Evolutionary conservation across 345 rosid genomes (phyloP).

Genomic region (Bruguiera sexangula): DNA sequence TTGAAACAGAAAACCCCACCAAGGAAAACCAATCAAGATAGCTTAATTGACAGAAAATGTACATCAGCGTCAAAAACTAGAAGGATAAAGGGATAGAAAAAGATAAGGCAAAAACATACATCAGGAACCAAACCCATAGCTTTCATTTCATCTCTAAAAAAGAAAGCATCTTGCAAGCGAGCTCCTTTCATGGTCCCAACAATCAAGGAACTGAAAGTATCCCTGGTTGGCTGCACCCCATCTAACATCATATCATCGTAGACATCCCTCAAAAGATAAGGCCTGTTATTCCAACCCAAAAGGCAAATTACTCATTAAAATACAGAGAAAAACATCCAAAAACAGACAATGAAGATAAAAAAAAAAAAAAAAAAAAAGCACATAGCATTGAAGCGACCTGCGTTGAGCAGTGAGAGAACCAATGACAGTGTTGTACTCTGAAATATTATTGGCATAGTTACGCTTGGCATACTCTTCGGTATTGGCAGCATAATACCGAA

Average conservation of each 20-base stretch:
- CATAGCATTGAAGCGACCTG: constrained; percentile 38
- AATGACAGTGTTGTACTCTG: constrained; percentile 77
- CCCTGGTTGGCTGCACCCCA: constrained; percentile 83
- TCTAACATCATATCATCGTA: constrained; percentile 92
- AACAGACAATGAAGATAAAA: background rate
- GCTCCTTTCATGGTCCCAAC: constrained; percentile 87
- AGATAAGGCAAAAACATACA: constrained; percentile 35
- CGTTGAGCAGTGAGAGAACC: constrained; percentile 58
- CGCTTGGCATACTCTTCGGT: constrained; percentile 54
- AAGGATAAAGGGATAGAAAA: background rate
- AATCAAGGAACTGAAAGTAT: constrained; percentile 68
- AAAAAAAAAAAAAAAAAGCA: background rate
- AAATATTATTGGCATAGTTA: constrained; percentile 66
- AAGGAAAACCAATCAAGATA: no score
- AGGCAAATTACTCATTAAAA: background rate
- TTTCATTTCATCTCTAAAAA: constrained; percentile 84
- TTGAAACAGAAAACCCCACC: background rate
- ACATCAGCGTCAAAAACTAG: background rate
- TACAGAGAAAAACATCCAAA: background rate
- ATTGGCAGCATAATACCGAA: constrained; percentile 48
- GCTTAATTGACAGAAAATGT: no score
- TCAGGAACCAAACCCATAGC: constrained; percentile 88
- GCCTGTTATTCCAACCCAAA: constrained; percentile 30
- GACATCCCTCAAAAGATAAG: constrained; percentile 67
- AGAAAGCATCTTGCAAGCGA: constrained; percentile 78